These are phyloP conservation scores for Kazachstania kunashirensis DNA, from an alignment of 805 yeast genomes.

Conservation along the genomic window DNA sequence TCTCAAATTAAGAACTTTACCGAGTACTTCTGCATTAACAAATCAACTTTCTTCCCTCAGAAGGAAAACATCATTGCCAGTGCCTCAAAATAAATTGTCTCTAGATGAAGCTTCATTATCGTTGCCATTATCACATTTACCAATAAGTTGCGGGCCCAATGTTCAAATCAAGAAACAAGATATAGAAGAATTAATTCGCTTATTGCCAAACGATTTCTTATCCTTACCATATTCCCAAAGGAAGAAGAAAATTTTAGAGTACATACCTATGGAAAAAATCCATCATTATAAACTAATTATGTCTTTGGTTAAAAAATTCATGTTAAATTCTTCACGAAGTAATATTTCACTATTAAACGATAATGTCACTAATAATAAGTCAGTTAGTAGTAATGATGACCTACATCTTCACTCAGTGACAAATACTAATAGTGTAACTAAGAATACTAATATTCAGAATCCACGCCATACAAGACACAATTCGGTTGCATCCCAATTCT, in stretches of 20 bases:
- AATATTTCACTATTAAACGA: slow-evolving; percentile 13
- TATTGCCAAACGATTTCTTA: slow-evolving; percentile 43
- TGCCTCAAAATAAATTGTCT: neutral
- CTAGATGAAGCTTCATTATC: slow-evolving; percentile 1
- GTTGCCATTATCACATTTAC: slow-evolving; percentile 2
- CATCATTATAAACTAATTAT: slow-evolving; percentile 29
- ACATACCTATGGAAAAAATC: slow-evolving; percentile 31
- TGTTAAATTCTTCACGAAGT: slow-evolving; percentile 20
- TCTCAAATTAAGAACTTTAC: neutral
- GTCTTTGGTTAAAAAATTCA: slow-evolving; percentile 21
- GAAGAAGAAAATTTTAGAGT: slow-evolving; percentile 33
- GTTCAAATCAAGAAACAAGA: slow-evolving; percentile 13
- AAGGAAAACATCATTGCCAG: slow-evolving; percentile 2
- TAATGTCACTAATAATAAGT: slow-evolving; percentile 1
- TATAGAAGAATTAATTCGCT: slow-evolving; percentile 24
- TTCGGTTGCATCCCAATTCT: slow-evolving; percentile 28
- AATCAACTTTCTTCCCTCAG: slow-evolving; percentile 2
- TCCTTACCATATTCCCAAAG: slow-evolving; percentile 54
- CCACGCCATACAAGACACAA: slow-evolving; percentile 18
- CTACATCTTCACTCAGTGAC: too few species aligned
- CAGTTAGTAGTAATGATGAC: neutral
- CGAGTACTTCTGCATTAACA: slow-evolving; percentile 1
- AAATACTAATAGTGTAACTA: neutral
- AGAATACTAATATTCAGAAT: neutral
- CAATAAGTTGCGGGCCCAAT: neutral